Conservation (phyloP, 768 basidiomycete species). For the Imleria badia region DNA sequence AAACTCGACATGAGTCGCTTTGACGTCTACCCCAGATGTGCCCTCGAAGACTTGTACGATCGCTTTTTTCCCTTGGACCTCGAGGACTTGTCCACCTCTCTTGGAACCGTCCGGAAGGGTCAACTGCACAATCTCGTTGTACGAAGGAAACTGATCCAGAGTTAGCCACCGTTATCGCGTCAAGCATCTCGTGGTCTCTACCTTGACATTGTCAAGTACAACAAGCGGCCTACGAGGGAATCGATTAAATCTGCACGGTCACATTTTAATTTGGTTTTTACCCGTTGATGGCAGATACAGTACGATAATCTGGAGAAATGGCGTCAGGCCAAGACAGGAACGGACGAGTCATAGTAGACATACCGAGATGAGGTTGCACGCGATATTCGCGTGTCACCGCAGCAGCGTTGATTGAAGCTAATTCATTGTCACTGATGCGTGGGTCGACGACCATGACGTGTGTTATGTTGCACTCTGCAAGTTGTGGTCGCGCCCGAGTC, state of each 20-base stretch:
- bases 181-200: conserved; percentile 32
- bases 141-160: conserved; percentile 79
- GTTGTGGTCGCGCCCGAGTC: conserved; percentile 5
- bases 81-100: conserved; percentile 96
- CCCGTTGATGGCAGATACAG: conserved; percentile 99
- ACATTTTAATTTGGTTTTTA: conserved; percentile 36
- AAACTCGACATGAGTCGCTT: conserved; percentile 96
- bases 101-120: conserved; percentile 94
- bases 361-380: conserved; percentile 87
- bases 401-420: conserved; percentile 81
- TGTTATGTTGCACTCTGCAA: conserved; percentile 13
- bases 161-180: conserved; percentile 14
- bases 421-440: conserved; percentile 67
- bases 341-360: conserved; percentile 14
- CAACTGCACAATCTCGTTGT: conserved; percentile 96
- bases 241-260: conserved; percentile 9
- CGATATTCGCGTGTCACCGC: conserved; percentile 88
- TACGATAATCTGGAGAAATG: conserved; percentile 76
- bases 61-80: conserved; percentile 98
- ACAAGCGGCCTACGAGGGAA: conserved; percentile 76
- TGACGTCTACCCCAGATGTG: conserved; percentile 96
- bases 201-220: conserved; percentile 98
- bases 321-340: conserved; percentile 5
- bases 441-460: conserved; percentile 48
- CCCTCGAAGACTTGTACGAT: conserved; percentile 99